A percentile compares a stretch with the other conserved stretches of the same genome.
phyloP scores from a whole-genome alignment of 2,329 filamentous ascomycete genomes.

The Xylaria sp. region DNA sequence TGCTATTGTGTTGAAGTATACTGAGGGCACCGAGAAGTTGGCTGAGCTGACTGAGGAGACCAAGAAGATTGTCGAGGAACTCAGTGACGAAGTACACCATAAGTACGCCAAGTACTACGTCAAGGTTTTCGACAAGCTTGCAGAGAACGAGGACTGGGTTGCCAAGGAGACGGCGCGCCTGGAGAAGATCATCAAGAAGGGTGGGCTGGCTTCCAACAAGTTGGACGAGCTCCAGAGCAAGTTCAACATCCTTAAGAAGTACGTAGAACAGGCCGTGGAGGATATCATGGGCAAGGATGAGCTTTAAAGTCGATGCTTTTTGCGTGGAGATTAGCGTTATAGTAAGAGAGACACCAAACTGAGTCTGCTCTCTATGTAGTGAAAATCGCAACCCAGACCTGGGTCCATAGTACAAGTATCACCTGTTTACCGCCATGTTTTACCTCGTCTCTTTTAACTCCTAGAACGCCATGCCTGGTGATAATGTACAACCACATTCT shows the following conservation, averaged over 20 bases:
- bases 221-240: slow-evolving; percentile 80
- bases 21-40: slow-evolving; percentile 52
- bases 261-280: slow-evolving; percentile 56
- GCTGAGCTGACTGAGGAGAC: slow-evolving; percentile 64
- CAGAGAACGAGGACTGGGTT: slow-evolving; percentile 69
- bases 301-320: slow-evolving; percentile 45
- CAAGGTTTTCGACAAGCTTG: slow-evolving; percentile 81
- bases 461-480: slow-evolving; percentile 23
- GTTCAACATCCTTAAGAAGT: slow-evolving; percentile 81
- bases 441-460: slow-evolving; percentile 11
- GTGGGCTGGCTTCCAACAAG: slow-evolving; percentile 79
- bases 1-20: slow-evolving; percentile 67
- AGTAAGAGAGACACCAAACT: slow-evolving; percentile 8
- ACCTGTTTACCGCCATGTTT: slow-evolving; percentile 10
- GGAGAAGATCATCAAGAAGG: slow-evolving; percentile 76
- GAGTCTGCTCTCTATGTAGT: slow-evolving; percentile 10
- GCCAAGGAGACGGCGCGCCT: slow-evolving; percentile 81
- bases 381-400: slow-evolving; percentile 6
- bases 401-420: slow-evolving; percentile 4
- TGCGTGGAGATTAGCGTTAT: slow-evolving; percentile 6
- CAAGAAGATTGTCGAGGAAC: slow-evolving; percentile 60
- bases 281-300: slow-evolving; percentile 60
- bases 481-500: slow-evolving; percentile 12
- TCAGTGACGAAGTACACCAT: slow-evolving; percentile 58
- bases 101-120: slow-evolving; percentile 93